Evolutionary conservation across 176 grass and related monocot genomes (phyloP).

Genomic region (Aegilops speltoides): DNA sequence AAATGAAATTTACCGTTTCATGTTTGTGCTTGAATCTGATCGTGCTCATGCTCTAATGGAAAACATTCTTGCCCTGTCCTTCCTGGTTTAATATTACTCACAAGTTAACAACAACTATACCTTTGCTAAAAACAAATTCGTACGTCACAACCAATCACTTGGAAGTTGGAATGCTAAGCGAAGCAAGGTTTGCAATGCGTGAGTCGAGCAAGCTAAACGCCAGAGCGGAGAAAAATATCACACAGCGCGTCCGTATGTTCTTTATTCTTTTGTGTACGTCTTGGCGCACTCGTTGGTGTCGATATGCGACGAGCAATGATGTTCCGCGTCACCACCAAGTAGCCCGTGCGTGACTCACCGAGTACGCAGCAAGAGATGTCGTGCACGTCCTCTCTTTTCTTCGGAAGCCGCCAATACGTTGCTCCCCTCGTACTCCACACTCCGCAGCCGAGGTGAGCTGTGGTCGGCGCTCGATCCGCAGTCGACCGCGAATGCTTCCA

Average conservation of each 20-base stretch:
- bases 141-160: no score
- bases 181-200: no score
- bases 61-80: no score
- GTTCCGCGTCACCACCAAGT: not conserved
- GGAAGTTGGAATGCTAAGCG: no score
- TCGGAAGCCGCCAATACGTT: not conserved
- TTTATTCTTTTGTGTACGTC: not conserved
- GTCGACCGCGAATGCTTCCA: not conserved
- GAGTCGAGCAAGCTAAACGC: not conserved
- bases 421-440: not conserved
- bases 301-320: not conserved
- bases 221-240: no score
- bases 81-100: no score
- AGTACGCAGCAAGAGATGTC: not conserved
- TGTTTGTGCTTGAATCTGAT: no score
- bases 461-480: not conserved
- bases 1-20: no score
- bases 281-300: not conserved
- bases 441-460: not conserved
- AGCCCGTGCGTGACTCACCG: conserved; percentile 12
- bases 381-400: not conserved
- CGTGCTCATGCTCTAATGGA: no score
- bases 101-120: no score
- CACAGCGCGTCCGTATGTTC: no score
- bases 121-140: no score